These are phyloP conservation scores for Pythium utonaiense DNA, from an alignment of 352 stramenopile genomes.

Conservation along the genomic window DNA sequence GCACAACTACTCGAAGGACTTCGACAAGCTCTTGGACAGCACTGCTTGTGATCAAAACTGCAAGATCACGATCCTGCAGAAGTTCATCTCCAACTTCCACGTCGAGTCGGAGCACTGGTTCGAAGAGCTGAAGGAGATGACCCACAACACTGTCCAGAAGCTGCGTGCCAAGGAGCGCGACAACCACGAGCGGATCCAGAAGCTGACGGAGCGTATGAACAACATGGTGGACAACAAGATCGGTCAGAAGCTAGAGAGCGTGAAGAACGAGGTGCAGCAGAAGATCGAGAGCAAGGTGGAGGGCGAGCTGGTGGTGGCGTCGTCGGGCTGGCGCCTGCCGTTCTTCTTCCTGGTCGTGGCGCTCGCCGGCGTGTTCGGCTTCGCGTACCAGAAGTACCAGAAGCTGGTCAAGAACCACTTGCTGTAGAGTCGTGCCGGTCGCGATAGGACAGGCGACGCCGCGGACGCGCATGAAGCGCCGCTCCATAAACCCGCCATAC, in stretches of 20 bases:
- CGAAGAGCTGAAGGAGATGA: conserved; percentile 76
- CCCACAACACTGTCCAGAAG: conserved; percentile 69
- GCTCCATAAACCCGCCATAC: neutral
- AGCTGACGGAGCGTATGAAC: conserved; percentile 66
- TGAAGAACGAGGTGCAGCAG: conserved; percentile 53
- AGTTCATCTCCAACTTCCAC: conserved; percentile 78
- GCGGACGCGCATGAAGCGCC: neutral
- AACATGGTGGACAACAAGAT: conserved; percentile 75
- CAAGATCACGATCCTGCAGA: conserved; percentile 81
- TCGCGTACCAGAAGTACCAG: conserved; percentile 86
- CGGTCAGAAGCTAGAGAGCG: conserved; percentile 53
- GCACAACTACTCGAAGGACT: conserved; percentile 87
- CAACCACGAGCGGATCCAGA: conserved; percentile 72
- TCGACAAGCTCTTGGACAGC: conserved; percentile 54
- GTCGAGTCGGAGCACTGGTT: conserved; percentile 84
- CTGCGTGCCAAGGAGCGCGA: conserved; percentile 64
- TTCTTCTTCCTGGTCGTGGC: conserved; percentile 77
- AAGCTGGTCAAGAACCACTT: conserved; percentile 84
- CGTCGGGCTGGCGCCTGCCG: conserved; percentile 68
- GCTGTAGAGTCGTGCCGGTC: conserved; percentile 54
- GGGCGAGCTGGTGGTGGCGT: conserved; percentile 54
- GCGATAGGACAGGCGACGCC: neutral
- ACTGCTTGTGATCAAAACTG: conserved; percentile 67
- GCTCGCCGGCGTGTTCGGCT: conserved; percentile 47
- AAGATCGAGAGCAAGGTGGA: conserved; percentile 73